These are phyloP conservation scores for Stachybotrys chlorohalonatus DNA, from an alignment of 2,329 filamentous ascomycete species.

Conservation along the genomic window DNA sequence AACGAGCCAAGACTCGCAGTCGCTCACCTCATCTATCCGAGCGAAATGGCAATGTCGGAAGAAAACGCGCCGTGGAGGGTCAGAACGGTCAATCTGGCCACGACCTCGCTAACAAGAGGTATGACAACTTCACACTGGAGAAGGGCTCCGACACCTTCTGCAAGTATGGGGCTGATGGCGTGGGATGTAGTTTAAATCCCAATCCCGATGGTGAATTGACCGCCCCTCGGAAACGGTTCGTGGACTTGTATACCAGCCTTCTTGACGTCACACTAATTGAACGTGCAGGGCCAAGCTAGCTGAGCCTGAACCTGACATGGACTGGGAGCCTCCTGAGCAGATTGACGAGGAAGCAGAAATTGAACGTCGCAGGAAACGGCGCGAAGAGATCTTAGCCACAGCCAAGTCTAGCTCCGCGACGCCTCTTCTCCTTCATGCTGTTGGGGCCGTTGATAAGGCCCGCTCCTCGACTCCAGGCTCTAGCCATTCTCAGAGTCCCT, in stretches of 20 bases:
- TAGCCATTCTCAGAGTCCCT: conserved; percentile 30
- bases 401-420: conserved; percentile 71
- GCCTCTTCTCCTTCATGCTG: conserved; percentile 65
- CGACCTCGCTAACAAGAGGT: neutral
- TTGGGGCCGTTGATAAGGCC: conserved; percentile 52
- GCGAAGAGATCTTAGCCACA: conserved; percentile 62
- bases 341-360: conserved; percentile 76
- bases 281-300: neutral
- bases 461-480: conserved; percentile 45
- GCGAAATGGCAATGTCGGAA: neutral
- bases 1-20: conserved; percentile 46
- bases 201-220: neutral
- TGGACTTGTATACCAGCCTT: neutral
- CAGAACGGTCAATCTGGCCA: neutral
- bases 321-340: conserved; percentile 47
- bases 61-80: conserved; percentile 1
- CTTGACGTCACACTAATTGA: neutral
- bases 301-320: conserved; percentile 23
- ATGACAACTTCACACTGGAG: neutral
- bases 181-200: neutral
- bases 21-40: conserved; percentile 32
- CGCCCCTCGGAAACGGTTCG: neutral
- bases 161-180: neutral
- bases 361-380: conserved; percentile 73
- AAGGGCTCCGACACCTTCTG: neutral